Percentiles rank a stretch among this genome's conserved stretches.
These are phyloP conservation scores for Gillenia trifoliata DNA, from an alignment of 306 rosid species.

Conservation along the genomic window DNA sequence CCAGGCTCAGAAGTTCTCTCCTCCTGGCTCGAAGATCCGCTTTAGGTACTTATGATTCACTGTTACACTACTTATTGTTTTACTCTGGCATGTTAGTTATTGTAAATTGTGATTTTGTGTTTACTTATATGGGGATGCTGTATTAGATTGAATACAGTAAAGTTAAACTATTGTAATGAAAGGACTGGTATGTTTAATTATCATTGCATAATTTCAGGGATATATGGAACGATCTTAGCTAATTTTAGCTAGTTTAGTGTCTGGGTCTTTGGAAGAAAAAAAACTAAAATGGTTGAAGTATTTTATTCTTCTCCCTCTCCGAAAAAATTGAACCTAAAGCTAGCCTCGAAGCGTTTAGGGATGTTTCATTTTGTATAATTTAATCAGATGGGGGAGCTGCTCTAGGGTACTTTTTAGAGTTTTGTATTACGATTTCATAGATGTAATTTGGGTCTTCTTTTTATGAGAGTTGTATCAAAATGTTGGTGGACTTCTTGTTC, in stretches of 20 bases:
- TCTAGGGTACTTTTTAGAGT: background rate
- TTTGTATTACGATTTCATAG: background rate
- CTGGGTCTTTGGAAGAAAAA: background rate
- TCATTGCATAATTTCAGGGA: constrained; percentile 4
- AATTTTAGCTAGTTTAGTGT: background rate
- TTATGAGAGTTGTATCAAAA: background rate
- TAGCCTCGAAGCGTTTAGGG: background rate
- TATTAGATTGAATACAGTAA: constrained; percentile 1
- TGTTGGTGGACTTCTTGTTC: background rate
- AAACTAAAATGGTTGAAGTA: background rate
- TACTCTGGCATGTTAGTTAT: background rate
- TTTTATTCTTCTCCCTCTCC: background rate
- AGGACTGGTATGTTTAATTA: background rate
- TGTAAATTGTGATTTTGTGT: background rate
- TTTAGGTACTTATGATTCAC: constrained; percentile 57
- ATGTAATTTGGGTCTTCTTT: background rate
- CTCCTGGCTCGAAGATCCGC: constrained; percentile 72
- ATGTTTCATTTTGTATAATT: background rate
- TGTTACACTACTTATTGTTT: background rate
- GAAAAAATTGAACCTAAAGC: background rate
- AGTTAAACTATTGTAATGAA: background rate
- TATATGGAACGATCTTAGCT: constrained; percentile 5
- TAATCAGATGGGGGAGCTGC: background rate
- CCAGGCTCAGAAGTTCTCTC: constrained; percentile 54
- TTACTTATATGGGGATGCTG: background rate